Conservation (phyloP, 139 green algal genomes). For the Limnomonas spitsbergensis region DNA sequence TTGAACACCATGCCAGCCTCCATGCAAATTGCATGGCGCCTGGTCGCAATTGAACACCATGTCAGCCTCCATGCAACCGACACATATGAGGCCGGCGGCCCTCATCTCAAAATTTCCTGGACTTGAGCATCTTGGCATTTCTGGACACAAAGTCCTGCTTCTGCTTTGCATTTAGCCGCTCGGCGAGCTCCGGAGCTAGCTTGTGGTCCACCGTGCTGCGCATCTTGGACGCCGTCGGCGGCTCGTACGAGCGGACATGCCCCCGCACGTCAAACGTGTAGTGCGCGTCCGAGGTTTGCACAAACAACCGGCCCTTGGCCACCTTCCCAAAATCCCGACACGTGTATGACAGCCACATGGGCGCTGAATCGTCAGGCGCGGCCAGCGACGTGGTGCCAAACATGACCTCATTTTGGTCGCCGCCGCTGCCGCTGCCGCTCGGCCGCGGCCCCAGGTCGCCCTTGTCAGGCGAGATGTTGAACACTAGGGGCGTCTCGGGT, state of each 20-base stretch:
- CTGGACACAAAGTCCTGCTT: neutral
- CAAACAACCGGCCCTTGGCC: conserved; percentile 42
- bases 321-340: conserved; percentile 55
- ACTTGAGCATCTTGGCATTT: neutral
- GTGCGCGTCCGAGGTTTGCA: conserved; percentile 45
- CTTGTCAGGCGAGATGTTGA: conserved; percentile 40
- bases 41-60: too few relatives aligned
- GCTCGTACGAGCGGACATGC: conserved; percentile 45
- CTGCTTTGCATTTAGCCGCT: conserved; percentile 3
- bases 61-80: too few relatives aligned
- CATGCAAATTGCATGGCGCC: too few relatives aligned
- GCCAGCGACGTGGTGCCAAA: neutral
- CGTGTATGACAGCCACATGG: conserved; percentile 44
- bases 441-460: conserved; percentile 24
- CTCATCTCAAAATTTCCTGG: too few relatives aligned
- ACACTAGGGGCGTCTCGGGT: conserved; percentile 44
- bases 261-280: conserved; percentile 53
- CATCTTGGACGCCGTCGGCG: conserved; percentile 35
- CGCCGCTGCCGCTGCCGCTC: neutral
- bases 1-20: too few relatives aligned
- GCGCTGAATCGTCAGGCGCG: neutral
- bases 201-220: conserved; percentile 24
- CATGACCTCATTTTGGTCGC: too few relatives aligned
- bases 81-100: too few relatives aligned
- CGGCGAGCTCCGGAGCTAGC: conserved; percentile 22